Evolutionary conservation across 2,329 filamentous ascomycete species (phyloP), one percentile per base, ranked within the genome.

Genomic region (Cladosporium colombiae): DNA sequence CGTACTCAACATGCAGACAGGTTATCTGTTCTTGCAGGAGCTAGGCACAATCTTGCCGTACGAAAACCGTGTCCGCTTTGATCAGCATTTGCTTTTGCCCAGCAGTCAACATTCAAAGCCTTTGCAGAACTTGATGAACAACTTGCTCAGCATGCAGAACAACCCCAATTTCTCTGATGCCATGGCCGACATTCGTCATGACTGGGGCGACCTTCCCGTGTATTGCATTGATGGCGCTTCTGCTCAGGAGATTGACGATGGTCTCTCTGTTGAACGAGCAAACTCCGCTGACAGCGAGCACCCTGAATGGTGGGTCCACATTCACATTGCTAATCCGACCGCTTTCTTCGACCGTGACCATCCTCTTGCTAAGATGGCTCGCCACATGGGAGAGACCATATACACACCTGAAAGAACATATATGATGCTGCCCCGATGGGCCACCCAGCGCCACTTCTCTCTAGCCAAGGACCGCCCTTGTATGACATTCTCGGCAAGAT

Each of bases 251-350:
- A 90, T 95, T 66, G 91, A 96, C 70, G 91, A 96, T 74, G 91
- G 89, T 1, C 78, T 96, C 10, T 94, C 91, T 0, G 73, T 95
- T 8, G 88, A 92, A 73, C 77, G 77, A 68, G 72, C 70, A 25
- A 66, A 66, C 2, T 70, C 66, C 33, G 33, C 61, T 2, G 67
- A 71, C 49, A 82, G 23, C 74, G 82, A 60, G 27, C 68, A 67
- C 27, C 73, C 69, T n/a, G 82, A 90, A 69, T 87, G 86, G 72
- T 95, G 91, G 91, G 81, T 94, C 33, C 91, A 93, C 73, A 78
- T 92, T 35, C 91, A 95, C 75, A 85, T 91, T 50, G 91, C 92
- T 16, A 92, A 95, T 72, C 91, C 91, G 10, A 89, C 89, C 2
- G 91, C 91, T 5, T 85, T 86, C 66, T 86, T 95, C 68, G 72